A percentile compares a stretch with the other conserved stretches of the same genome.
phyloP scores from a whole-genome alignment of 108 stramenopile species.

The Pseudonitzschia multistriata region DNA sequence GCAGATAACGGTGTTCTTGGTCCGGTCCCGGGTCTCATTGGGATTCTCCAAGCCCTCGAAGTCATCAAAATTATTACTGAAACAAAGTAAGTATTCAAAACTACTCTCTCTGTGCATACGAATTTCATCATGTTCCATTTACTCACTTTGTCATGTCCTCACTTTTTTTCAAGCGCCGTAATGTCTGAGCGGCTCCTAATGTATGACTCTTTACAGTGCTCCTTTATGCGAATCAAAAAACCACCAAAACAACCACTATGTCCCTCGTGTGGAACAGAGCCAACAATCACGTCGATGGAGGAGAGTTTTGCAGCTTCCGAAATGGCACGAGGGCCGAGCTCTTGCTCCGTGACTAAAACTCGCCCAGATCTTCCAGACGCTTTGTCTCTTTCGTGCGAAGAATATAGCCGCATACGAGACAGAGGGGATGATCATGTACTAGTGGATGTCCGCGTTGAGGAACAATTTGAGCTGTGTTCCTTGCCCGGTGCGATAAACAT shows the following conservation, averaged over 20 bases:
- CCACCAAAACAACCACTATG: conserved; percentile 59
- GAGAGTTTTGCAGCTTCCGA: conserved; percentile 53
- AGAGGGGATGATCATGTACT: conserved; percentile 53
- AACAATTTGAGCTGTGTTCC: conserved; percentile 76
- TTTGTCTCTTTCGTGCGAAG: conserved; percentile 43
- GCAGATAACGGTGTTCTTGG: conserved; percentile 86
- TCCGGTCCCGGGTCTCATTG: conserved; percentile 90
- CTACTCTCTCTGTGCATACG: neutral
- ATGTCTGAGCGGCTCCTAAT: conserved; percentile 76
- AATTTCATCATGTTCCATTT: neutral
- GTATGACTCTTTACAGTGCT: conserved; percentile 76
- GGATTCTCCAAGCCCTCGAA: conserved; percentile 92
- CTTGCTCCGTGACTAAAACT: conserved; percentile 16
- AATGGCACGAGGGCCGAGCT: conserved; percentile 57
- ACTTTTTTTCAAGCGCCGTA: conserved; percentile 32
- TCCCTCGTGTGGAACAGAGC: conserved; percentile 62
- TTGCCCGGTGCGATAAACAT: conserved; percentile 72
- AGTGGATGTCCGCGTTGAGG: conserved; percentile 70
- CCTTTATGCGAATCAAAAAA: conserved; percentile 77
- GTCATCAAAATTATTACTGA: conserved; percentile 86
- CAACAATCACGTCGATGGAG: conserved; percentile 65
- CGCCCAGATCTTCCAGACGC: conserved; percentile 7
- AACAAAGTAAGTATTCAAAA: conserved; percentile 43
- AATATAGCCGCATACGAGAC: conserved; percentile 42
- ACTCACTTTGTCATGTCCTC: too few relatives aligned